Conservation (phyloP, 441 rosid species). For the Gossypium davidsonii region DNA sequence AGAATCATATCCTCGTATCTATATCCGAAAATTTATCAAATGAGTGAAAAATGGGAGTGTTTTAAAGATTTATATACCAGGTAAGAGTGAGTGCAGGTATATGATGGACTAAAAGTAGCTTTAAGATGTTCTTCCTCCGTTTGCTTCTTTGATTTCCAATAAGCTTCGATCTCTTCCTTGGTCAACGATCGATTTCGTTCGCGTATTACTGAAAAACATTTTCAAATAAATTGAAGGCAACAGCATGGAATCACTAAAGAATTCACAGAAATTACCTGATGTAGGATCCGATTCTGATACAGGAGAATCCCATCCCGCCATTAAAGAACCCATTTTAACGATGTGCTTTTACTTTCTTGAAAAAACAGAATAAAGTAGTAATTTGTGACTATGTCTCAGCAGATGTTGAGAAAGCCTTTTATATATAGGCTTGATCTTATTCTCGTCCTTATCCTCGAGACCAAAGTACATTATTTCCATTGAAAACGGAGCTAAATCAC, state of each 20-base stretch:
- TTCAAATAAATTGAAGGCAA: background rate
- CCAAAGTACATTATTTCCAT: background rate
- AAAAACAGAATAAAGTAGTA: background rate
- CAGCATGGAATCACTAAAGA: background rate
- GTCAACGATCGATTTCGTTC: slow-evolving; percentile 42
- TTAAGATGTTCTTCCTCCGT: slow-evolving; percentile 48
- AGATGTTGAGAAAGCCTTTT: background rate
- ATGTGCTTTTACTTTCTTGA: background rate
- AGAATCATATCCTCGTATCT: no score
- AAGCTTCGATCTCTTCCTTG: slow-evolving; percentile 65
- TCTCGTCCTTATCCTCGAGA: slow-evolving; percentile 29
- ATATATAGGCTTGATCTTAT: background rate
- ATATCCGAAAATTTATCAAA: no score
- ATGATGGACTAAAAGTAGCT: slow-evolving; percentile 30
- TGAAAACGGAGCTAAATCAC: background rate
- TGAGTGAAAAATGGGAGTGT: background rate
- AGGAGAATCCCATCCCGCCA: slow-evolving; percentile 92
- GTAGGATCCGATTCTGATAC: slow-evolving; percentile 38
- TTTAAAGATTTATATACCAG: background rate
- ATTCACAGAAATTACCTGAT: slow-evolving; percentile 31
- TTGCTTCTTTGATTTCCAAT: slow-evolving; percentile 65
- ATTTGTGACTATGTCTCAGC: background rate
- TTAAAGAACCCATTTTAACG: slow-evolving; percentile 71
- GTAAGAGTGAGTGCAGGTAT: background rate
- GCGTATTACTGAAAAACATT: slow-evolving; percentile 30